Base-by-base conservation (phyloP, 2,329 filamentous ascomycete species). In the Gaeumannomyces sp. region DNA sequence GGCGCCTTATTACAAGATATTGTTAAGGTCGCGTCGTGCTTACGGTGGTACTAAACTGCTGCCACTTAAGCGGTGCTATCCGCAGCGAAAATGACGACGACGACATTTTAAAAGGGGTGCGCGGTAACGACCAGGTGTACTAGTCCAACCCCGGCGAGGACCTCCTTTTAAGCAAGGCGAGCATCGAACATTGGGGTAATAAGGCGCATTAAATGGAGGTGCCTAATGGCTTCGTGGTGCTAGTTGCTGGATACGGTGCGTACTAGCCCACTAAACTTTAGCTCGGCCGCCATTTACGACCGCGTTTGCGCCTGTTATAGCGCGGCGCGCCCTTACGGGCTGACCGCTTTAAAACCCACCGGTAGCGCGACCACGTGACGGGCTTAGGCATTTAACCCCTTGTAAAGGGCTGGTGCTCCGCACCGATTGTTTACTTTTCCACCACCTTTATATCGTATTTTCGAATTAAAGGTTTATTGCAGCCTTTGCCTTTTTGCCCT, bases 1-100 rank as follows among this genome's bases (percentile, higher is more conserved):
- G 59, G 27, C 27, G 27, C 29, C 3, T 19, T 60, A 3, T 29
- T 60, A 14, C 27, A 60, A 29, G 29, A 60, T 13, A 60, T 60
- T 5, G 29, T 33, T 29, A 1, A 22, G 27, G 22, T 5, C 11
- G 59, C 3, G 10, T 13, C 13, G 59, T 60, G 4, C 14, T 35
- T 1, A 60, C 59, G 7, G 59, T 60, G 14, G 59, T 60, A 29
- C 59, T 35, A 1, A 29, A 60, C 59, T 60, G 59, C 59, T 60
- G 59, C 22, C 59, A 60, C 59, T 60, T 29, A 5, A 29, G 59
- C 13, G 59, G 59, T n/a, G 59, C 29, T 8, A 60, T 33, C 59
- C 27, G 59, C 4, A 16, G 59, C 8, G 59, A 29, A 5, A 25
- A 28, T 19, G 25, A 59, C 16, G 10, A 4, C 19, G 56, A 59